Evolutionary conservation across 2,329 filamentous ascomycete species (phyloP), one percentile per base, ranked within the genome.

Genomic region (Bipolaris bicolor): DNA sequence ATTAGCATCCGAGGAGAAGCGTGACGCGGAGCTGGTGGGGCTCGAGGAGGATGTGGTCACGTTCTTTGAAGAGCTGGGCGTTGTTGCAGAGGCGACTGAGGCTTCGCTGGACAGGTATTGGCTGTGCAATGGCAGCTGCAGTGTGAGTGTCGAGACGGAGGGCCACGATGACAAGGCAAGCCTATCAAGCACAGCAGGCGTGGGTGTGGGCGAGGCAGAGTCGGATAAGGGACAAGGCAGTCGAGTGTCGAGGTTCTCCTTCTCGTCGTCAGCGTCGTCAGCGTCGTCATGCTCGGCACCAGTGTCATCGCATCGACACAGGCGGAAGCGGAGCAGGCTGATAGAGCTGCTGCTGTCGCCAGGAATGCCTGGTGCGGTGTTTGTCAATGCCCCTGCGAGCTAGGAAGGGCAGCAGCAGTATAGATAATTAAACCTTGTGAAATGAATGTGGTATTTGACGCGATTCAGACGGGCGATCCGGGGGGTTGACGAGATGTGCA

Each of bases 61-160:
- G 40, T 81, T 75, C 65, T 79, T 81, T 48, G 71, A 77, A 20
- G 70, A 69, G 3, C 75, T 80, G 45, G 74, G 73, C 13, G 68
- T 79, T n/a, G 68, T 71, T 7, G 65, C 66, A 5, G 48, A 64
- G 29, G 57, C 66, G 11, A 68, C 70, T 6, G 70, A 74, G 37
- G 62, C 60, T 16, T 69, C 66, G 22, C 40, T 74, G 58, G 73
- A 77, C 52, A 63, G 58, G 52, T 76, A 65, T 56, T 76, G 73
- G 74, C 56, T 68, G 48, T 49, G 57, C n/a, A 49, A 62, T 33
- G 22, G 34, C 29, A 39, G 29, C 15, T 10, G 13, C 24, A 20
- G 24, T n/a, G 24, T 13, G 13, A 18, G 24, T 18, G n/a, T 22
- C 20, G 15, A 9, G 13, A 16, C 18, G 7, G n/a, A 16, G 36